Evolutionary conservation across 2,329 filamentous ascomycete genomes (phyloP).

Genomic region (Cladophialophora yegresii): DNA sequence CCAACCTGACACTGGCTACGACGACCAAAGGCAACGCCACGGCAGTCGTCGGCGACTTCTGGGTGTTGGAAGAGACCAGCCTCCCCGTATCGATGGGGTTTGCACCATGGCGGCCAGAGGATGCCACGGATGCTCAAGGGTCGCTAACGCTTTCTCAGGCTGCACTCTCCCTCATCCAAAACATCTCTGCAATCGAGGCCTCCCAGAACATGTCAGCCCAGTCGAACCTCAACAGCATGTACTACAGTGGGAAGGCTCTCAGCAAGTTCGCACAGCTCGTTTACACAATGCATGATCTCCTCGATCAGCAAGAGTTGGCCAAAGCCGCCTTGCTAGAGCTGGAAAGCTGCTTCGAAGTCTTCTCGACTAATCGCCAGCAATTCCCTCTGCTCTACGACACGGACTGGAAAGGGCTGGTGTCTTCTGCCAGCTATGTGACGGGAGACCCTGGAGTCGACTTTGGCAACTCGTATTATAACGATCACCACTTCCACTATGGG

Average conservation of each 20-base stretch:
- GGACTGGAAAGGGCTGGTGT: conserved; percentile 78
- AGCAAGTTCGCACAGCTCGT: conserved; percentile 74
- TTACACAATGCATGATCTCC: conserved; percentile 65
- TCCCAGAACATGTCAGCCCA: conserved; percentile 73
- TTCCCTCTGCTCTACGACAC: conserved; percentile 60
- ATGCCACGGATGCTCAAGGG: conserved; percentile 37
- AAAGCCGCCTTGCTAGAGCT: conserved; percentile 61
- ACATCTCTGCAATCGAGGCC: conserved; percentile 70
- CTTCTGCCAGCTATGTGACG: conserved; percentile 69
- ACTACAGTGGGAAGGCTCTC: conserved; percentile 84
- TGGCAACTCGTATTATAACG: conserved; percentile 77
- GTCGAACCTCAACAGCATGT: conserved; percentile 80
- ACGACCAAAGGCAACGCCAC: conserved; percentile 82
- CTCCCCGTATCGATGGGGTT: conserved; percentile 76
- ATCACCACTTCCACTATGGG: conserved; percentile 68
- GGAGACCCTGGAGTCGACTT: conserved; percentile 75
- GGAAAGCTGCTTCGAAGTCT: conserved; percentile 66
- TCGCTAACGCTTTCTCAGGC: conserved; percentile 46
- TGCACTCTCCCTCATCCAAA: conserved; percentile 62
- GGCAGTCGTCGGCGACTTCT: conserved; percentile 69
- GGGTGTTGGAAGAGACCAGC: conserved; percentile 74
- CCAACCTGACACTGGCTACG: conserved; percentile 66
- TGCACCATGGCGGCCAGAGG: conserved; percentile 68
- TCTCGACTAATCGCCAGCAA: conserved; percentile 67
- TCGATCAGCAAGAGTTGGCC: conserved; percentile 60